Percentiles rank a stretch among this genome's conserved stretches.
Evolutionary conservation across 768 basidiomycete species (phyloP).

Genomic region (Trametes elegans): DNA sequence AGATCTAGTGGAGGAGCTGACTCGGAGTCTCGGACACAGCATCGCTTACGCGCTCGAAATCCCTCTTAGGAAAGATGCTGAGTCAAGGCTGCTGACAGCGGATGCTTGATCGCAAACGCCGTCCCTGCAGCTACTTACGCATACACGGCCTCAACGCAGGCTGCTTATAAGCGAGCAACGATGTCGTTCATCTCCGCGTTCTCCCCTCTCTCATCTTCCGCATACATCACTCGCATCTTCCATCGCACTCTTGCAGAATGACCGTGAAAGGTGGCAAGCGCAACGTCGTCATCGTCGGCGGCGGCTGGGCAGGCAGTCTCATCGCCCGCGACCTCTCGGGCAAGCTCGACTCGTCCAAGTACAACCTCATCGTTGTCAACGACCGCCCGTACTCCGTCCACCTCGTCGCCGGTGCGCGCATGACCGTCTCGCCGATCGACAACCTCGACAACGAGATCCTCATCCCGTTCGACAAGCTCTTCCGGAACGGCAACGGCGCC

Average conservation of each 20-base stretch:
- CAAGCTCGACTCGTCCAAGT: slow-evolving; percentile 45
- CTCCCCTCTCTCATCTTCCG: no score
- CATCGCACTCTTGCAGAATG: neutral
- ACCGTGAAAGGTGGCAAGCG: slow-evolving; percentile 23
- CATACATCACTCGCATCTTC: no score
- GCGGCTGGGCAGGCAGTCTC: slow-evolving; percentile 50
- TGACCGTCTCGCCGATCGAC: slow-evolving; percentile 46
- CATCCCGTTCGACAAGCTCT: slow-evolving; percentile 52
- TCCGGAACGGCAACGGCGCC: slow-evolving; percentile 45
- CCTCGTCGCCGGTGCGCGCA: slow-evolving; percentile 51
- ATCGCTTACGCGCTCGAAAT: no score
- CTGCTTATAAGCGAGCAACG: no score
- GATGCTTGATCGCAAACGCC: no score
- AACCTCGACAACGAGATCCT: slow-evolving; percentile 43
- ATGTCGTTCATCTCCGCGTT: no score
- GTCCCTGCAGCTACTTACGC: no score
- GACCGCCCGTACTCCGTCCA: slow-evolving; percentile 48
- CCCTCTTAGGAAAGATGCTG: no score
- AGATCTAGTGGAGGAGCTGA: no score
- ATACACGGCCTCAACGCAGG: no score
- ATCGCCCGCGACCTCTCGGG: slow-evolving; percentile 48
- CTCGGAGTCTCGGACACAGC: no score
- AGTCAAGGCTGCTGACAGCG: no score
- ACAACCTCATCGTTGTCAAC: slow-evolving; percentile 55
- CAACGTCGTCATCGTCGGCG: slow-evolving; percentile 53